These are phyloP conservation scores for Polyplosphaeria fusca DNA, from an alignment of 495 filamentous ascomycete species.

Conservation along the genomic window DNA sequence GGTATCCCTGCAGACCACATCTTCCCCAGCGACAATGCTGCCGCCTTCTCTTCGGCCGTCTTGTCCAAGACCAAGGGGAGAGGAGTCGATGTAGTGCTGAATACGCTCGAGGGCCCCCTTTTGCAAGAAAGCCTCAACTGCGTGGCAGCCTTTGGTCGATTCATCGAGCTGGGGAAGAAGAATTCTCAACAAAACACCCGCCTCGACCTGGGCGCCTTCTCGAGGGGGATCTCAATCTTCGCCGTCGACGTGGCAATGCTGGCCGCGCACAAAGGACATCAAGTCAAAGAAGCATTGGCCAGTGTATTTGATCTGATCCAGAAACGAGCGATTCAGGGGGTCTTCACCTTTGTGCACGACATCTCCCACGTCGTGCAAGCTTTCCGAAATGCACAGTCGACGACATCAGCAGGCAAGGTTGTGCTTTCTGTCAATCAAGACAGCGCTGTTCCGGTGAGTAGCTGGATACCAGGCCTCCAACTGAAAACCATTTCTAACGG, in stretches of 20 bases:
- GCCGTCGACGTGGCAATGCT: background rate
- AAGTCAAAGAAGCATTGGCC: no score
- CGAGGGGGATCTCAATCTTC: background rate
- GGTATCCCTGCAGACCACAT: constrained; percentile 9
- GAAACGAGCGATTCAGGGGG: no score
- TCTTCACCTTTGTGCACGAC: no score
- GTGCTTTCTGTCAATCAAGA: constrained; percentile 43
- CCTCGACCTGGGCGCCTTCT: constrained; percentile 23
- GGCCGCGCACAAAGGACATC: no score
- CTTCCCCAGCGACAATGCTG: background rate
- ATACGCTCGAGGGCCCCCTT: constrained; percentile 26
- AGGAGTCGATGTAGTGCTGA: constrained; percentile 33
- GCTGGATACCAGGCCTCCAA: no score
- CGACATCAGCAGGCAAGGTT: constrained; percentile 56
- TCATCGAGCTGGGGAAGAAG: constrained; percentile 37
- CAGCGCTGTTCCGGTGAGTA: background rate
- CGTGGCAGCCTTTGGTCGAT: constrained; percentile 5
- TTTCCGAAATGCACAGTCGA: constrained; percentile 55
- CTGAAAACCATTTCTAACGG: background rate
- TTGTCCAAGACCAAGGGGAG: constrained; percentile 1
- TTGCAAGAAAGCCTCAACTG: constrained; percentile 3
- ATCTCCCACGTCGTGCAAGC: constrained; percentile 50
- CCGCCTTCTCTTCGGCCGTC: background rate
- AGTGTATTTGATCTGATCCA: background rate
- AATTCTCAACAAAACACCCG: constrained; percentile 46